Evolutionary conservation across 495 filamentous ascomycete genomes (phyloP), one percentile per base, ranked within the genome.

Genomic region (Extremus antarcticus): DNA sequence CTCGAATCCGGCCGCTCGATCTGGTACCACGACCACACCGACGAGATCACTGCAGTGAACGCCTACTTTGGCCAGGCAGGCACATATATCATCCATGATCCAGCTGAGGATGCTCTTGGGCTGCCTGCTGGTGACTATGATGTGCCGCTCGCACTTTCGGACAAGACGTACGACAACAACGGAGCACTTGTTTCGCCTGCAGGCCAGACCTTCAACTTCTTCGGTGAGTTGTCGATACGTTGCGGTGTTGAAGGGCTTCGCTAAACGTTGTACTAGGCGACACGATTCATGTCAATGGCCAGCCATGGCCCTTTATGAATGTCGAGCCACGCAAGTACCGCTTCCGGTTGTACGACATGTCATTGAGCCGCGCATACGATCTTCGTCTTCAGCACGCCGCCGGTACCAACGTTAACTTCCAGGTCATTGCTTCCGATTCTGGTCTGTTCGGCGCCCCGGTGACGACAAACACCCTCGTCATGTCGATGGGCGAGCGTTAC

Each of bases 1-100:
- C 58, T 61, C 32, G 73, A 80, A 51, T 51, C 61, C 40, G 74
- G 67, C 2, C 70, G 78, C 11, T 70, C 74, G 3, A 61, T 78
- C n/a, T 81, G 78, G 78, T 81, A 81, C 56, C 78, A 81, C 51
- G 78, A 78, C 57, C 77, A 80, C 54, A 74, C 74, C 9, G 40
- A 63, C 35, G 56, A 62, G 49, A 55, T 62, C 47, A 70, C 60
- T 40, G 57, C 57, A 2, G 25, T 47, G 4, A 51, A 63, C 29
- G 53, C 57, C 8, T 63, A 60, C 49, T 53, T 55, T 11, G 60
- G 57, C 22, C 60, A 63, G 32, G 53, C 57, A 2, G 60, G 59
- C 20, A 38, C 57, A 0, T 62, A 74, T 52, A 69, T 76, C 35
- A 61, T 73, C 43, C 46, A 63, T 50, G 74, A 78, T 52, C 59